phyloP scores from a whole-genome alignment of 768 basidiomycete genomes.

The Amanita fuliginea region DNA sequence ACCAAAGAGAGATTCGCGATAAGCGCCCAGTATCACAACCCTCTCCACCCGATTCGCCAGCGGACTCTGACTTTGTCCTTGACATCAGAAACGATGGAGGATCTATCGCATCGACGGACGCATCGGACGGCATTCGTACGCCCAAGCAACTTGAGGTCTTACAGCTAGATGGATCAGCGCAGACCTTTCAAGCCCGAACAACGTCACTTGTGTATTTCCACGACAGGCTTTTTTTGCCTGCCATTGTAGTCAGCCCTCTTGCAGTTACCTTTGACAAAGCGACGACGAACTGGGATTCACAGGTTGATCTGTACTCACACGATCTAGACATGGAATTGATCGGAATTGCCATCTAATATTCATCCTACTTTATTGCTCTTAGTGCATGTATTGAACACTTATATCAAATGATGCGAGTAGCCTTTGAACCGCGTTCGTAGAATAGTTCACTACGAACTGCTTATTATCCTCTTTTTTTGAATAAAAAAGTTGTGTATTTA shows the following conservation, averaged over 20 bases:
- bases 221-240: not conserved
- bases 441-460: no score
- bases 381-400: no score
- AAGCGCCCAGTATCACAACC: not conserved
- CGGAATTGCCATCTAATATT: constrained; percentile 1
- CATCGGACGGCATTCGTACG: not conserved
- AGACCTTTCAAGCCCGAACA: not conserved
- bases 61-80: not conserved
- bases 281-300: not conserved
- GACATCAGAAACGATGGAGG: not conserved
- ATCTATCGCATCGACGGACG: not conserved
- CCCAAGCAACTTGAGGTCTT: not conserved
- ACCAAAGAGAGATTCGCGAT: no score
- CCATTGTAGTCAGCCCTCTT: not conserved
- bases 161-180: not conserved
- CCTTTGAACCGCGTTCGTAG: no score
- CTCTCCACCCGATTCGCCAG: not conserved
- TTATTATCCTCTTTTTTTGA: no score
- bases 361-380: not conserved
- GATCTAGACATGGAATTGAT: not conserved
- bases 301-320: not conserved
- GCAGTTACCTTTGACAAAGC: not conserved
- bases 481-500: no score
- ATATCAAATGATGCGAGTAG: no score
- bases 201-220: not conserved